Base-by-base conservation (phyloP, 306 rosid species). In the Astragalus membranaceus region DNA sequence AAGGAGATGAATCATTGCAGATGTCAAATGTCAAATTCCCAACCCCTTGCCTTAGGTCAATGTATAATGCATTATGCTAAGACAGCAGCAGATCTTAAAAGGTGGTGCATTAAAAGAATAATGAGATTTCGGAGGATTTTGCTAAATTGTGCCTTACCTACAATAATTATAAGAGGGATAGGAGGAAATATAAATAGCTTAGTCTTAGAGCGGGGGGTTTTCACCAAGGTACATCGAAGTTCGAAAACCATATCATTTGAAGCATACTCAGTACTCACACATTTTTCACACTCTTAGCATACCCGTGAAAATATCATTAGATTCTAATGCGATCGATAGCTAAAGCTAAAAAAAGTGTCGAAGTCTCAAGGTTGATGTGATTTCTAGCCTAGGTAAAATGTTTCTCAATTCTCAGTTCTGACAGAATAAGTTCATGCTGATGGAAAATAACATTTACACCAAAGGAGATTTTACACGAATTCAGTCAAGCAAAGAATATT, bases 291-390 rank as follows among this genome's bases (percentile, higher is more conserved):
- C 43, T 43, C 13, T 36, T 54, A 49, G 61, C 67, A 67, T 51
- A 59, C n/a, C 13, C 15, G 36, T 20, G 20, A 64, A 67, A 61
- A 51, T 44, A 8, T 10, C 60, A 51, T 50, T 60, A 42, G 17
- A 61, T 43, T 43, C n/a, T 66, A 50, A 66, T 41, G 15, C 30
- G 9, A 41, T 32, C 16, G 59, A 32, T 17, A 41, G 12, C 9
- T 6, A 9, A 65, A 2, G 32, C 32, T 46, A 72, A 39, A 56
- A 4, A 8, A 13, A 39, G 17, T n/a, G 11, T 47, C 65, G 32
- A 37, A 32, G 69, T 65, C 10, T 47, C 70, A 50, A 56, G 73
- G 57, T 78, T 64, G 50, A 57, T 57, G 63, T 50, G 33, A 62
- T 10, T 70, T 70, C 14, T 30, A 56, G 7, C 41, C 11, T 6